Conservation (phyloP, 2,329 filamentous ascomycete genomes). For the Aspergillus latus region DNA sequence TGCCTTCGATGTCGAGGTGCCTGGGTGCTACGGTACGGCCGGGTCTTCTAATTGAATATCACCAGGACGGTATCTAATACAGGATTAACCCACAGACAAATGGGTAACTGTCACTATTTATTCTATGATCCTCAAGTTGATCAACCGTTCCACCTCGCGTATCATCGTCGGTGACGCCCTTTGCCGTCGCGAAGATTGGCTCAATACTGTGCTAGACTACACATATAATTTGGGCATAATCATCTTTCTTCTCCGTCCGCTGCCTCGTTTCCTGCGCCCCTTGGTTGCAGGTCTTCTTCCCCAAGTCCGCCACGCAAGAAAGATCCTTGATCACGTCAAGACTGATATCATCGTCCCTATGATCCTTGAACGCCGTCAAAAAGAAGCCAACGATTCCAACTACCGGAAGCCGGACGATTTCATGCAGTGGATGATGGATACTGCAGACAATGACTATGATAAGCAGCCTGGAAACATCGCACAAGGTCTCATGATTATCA, state of each 20-base stretch:
- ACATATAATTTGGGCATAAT: slow-evolving; percentile 37
- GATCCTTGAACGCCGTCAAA: slow-evolving; percentile 30
- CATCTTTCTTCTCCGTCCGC: slow-evolving; percentile 32
- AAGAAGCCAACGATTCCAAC: slow-evolving; percentile 18
- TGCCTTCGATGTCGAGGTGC: slow-evolving; percentile 25
- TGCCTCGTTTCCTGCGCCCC: slow-evolving; percentile 36
- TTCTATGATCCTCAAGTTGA: slow-evolving; percentile 32
- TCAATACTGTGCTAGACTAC: slow-evolving; percentile 35
- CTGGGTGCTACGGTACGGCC: slow-evolving; percentile 26
- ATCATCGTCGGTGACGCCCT: slow-evolving; percentile 42
- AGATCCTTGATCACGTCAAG: slow-evolving; percentile 31
- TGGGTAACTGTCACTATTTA: slow-evolving; percentile 28
- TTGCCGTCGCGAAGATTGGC: slow-evolving; percentile 42
- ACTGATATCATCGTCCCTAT: slow-evolving; percentile 36
- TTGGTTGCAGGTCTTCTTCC: slow-evolving; percentile 37
- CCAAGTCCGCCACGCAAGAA: slow-evolving; percentile 32
- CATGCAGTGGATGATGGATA: slow-evolving; percentile 36
- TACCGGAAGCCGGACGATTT: slow-evolving; percentile 32
- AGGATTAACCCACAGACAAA: slow-evolving; percentile 14
- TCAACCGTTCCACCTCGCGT: slow-evolving; percentile 42
- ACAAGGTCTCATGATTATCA: slow-evolving; percentile 28
- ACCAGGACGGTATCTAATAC: neutral
- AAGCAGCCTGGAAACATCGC: slow-evolving; percentile 25
- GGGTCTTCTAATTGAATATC: neutral
- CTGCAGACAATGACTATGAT: slow-evolving; percentile 24